Base-by-base conservation (phyloP, 768 basidiomycete genomes). In the Xerocomellus amylosporus region DNA sequence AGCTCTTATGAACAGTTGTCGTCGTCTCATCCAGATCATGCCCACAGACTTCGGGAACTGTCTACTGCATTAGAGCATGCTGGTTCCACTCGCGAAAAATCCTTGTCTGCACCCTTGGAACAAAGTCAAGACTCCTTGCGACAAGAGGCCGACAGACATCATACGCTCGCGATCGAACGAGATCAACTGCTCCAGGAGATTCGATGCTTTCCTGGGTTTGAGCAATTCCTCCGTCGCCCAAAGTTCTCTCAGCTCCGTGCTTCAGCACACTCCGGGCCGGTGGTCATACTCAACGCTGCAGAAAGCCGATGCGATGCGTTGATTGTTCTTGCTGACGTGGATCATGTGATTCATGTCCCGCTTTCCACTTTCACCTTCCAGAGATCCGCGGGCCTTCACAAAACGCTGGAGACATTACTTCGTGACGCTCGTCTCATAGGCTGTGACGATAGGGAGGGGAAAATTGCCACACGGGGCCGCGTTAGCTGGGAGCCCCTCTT, bases 281-380 rank as follows among this genome's bases (percentile, higher is more conserved):
- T 26, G 0, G 42, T 43, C 10, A n/a, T 43, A 17, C 42, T 43
- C 15, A 43, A 28, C 9, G 42, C 42, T 5, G 42, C 42, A 43
- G 22, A 45, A n/a, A 41, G n/a, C 13, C 59, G 71, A 17, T 75
- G 71, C 30, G 71, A 76, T 54, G 75, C 71, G 4, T 30, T 56
- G 51, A 48, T 56, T 15, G 15, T 58, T 6, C 38, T 55, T 2
- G 45, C 53, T 6, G 26, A 58, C 4, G 24, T 47, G n/a, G 40
- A 56, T 3, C 12, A 41, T n/a, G 54, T 37, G 1, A 19, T 55
- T 5, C 53, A 58, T 22, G 48, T 50, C 36, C 55, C 55, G 3
- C 55, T 56, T 12, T 41, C 40, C 3, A 20, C 31, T 31, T 54
- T 47, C 22, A 42, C 45, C 5, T 14, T 41, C 9, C 12, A 28